These are phyloP conservation scores for Macrocystidia cucumis DNA, from an alignment of 1,284 basidiomycete genomes.

Conservation along the genomic window DNA sequence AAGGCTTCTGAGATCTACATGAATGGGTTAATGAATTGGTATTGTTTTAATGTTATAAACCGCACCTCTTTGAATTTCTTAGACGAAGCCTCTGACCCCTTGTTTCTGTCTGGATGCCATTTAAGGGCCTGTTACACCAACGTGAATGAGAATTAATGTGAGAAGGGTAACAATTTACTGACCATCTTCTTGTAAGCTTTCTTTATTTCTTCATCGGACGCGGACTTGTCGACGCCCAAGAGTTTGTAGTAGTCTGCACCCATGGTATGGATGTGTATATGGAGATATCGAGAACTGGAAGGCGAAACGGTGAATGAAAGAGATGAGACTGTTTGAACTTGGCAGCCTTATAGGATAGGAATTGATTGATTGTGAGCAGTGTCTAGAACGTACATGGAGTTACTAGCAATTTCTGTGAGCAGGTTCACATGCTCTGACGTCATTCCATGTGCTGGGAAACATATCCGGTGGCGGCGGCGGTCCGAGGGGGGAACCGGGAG, in stretches of 20 bases:
- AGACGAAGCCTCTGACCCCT: conserved; percentile 75
- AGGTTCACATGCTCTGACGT: no score
- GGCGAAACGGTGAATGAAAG: conserved; percentile 8
- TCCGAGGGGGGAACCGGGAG: no score
- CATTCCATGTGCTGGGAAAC: no score
- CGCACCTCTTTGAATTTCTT: conserved; percentile 90
- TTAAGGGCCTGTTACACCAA: conserved; percentile 58
- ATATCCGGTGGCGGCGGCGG: no score
- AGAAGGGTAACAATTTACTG: conserved; percentile 12
- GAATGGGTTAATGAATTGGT: conserved; percentile 2
- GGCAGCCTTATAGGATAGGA: no score
- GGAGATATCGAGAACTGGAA: conserved; percentile 2
- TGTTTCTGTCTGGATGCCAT: conserved; percentile 91
- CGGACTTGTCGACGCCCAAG: conserved; percentile 68
- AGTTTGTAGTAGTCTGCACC: conserved; percentile 80
- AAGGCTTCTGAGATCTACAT: conserved; percentile 90
- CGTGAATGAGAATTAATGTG: conserved; percentile 26
- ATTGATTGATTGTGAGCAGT: no score
- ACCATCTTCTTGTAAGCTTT: conserved; percentile 80
- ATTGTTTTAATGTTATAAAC: neutral
- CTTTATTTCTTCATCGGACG: conserved; percentile 81
- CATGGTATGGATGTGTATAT: conserved; percentile 31
- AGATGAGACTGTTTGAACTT: conserved; percentile 1
- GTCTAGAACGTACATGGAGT: no score
- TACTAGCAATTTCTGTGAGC: no score